Evolutionary conservation across 2,329 filamentous ascomycete genomes (phyloP).

Genomic region (Arthroderma uncinatum): DNA sequence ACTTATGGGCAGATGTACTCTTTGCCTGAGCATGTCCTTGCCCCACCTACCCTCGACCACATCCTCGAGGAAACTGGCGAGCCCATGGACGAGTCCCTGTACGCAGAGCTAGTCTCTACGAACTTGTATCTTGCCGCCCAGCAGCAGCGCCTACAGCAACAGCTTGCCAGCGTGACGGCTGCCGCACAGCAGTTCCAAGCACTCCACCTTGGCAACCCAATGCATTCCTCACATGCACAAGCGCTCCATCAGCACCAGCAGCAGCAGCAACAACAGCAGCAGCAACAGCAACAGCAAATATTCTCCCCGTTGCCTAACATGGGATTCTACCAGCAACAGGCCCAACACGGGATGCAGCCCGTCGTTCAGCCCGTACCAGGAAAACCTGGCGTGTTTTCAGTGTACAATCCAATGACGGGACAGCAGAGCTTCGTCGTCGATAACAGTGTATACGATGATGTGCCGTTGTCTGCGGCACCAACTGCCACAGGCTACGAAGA

Average conservation of each 20-base stretch:
- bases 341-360: constrained; percentile 55
- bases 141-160: constrained; percentile 89
- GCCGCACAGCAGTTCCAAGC: constrained; percentile 73
- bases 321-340: constrained; percentile 53
- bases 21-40: constrained; percentile 50
- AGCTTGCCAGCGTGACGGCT: constrained; percentile 72
- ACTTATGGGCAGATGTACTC: constrained; percentile 51
- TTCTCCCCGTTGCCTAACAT: constrained; percentile 40
- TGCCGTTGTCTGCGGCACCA: constrained; percentile 19
- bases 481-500: not conserved
- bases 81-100: constrained; percentile 72
- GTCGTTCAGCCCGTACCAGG: constrained; percentile 52
- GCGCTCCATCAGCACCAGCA: not conserved
- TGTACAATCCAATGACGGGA: constrained; percentile 76
- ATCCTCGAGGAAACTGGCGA: constrained; percentile 55
- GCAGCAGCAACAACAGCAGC: constrained; percentile 21
- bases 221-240: constrained; percentile 15
- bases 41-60: constrained; percentile 50
- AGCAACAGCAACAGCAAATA: constrained; percentile 38
- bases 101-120: constrained; percentile 80
- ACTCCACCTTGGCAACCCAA: constrained; percentile 51
- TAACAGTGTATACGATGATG: constrained; percentile 45
- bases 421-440: constrained; percentile 75
- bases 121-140: constrained; percentile 89
- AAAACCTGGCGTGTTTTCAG: constrained; percentile 66